Percentiles rank a stretch among this genome's conserved stretches.
Conservation (phyloP, 2,329 filamentous ascomycete genomes). For the Alternaria ethzedia region DNA sequence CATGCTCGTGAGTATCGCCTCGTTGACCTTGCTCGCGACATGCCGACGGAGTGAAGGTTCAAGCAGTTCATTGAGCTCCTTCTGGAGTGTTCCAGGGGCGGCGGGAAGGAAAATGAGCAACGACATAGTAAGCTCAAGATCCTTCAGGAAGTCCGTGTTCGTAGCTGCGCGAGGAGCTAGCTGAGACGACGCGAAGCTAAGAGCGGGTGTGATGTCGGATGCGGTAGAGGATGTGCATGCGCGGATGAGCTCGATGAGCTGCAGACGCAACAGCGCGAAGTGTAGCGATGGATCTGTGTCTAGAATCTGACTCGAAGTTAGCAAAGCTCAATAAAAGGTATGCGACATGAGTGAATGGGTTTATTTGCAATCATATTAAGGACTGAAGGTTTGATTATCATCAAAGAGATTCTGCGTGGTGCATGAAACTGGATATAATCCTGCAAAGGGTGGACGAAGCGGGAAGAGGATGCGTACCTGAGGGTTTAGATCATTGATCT, state of each 20-base stretch:
- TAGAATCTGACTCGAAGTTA: slow-evolving; percentile 69
- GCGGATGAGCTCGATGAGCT: slow-evolving; percentile 92
- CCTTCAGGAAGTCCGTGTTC: slow-evolving; percentile 79
- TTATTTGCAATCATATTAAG: slow-evolving; percentile 73
- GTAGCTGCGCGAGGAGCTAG: slow-evolving; percentile 86
- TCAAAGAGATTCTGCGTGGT: slow-evolving; percentile 98
- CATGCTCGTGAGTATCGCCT: slow-evolving; percentile 79
- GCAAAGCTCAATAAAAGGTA: slow-evolving; percentile 19
- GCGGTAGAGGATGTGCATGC: slow-evolving; percentile 69
- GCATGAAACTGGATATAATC: slow-evolving; percentile 99
- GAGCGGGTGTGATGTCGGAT: slow-evolving; percentile 77
- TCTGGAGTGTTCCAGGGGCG: slow-evolving; percentile 69
- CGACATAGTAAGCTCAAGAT: slow-evolving; percentile 91
- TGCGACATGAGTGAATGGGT: slow-evolving; percentile 8
- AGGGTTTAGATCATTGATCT: slow-evolving; percentile 87
- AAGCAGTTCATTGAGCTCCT: slow-evolving; percentile 76
- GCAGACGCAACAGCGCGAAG: slow-evolving; percentile 86
- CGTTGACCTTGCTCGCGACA: slow-evolving; percentile 89
- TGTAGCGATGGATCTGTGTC: slow-evolving; percentile 84
- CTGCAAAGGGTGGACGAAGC: slow-evolving; percentile 60
- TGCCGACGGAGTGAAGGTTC: slow-evolving; percentile 79
- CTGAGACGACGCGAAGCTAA: slow-evolving; percentile 86
- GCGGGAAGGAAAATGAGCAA: slow-evolving; percentile 82
- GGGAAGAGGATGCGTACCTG: slow-evolving; percentile 68
- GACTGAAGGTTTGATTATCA: slow-evolving; percentile 86